Evolutionary conservation across 2,329 filamentous ascomycete species (phyloP).

Genomic region (Metarhizium robertsii): DNA sequence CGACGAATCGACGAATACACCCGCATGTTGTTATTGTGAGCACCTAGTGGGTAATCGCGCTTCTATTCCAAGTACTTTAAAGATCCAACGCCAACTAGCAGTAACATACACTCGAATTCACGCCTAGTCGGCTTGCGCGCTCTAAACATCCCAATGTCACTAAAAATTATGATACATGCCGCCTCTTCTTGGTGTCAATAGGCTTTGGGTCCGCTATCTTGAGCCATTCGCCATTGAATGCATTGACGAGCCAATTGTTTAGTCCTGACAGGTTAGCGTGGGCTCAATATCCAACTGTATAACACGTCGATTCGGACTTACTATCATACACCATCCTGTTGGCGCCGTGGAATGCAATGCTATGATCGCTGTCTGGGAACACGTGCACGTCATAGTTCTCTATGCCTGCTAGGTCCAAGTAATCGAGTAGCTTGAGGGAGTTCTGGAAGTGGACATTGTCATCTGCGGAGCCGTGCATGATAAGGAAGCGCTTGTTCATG

Average conservation of each 20-base stretch:
- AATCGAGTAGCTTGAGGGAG: slow-evolving; percentile 77
- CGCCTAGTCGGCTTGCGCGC: too few relatives aligned
- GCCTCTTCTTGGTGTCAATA: slow-evolving; percentile 16
- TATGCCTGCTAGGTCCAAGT: slow-evolving; percentile 68
- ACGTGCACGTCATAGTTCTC: slow-evolving; percentile 96
- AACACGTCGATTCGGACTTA: slow-evolving; percentile 34
- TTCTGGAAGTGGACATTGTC: slow-evolving; percentile 99
- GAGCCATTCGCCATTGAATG: slow-evolving; percentile 95
- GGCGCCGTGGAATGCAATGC: slow-evolving; percentile 90
- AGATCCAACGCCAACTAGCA: too few relatives aligned
- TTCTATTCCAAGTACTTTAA: too few relatives aligned
- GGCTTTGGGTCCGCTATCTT: slow-evolving; percentile 44
- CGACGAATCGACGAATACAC: too few relatives aligned
- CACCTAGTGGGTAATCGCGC: too few relatives aligned
- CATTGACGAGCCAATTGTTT: slow-evolving; percentile 87
- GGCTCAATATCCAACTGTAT: background rate
- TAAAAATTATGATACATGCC: background rate
- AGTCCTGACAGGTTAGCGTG: slow-evolving; percentile 45
- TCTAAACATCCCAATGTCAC: background rate
- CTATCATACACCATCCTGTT: slow-evolving; percentile 88
- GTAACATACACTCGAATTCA: background rate
- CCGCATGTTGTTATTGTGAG: too few relatives aligned
- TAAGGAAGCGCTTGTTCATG: slow-evolving; percentile 73
- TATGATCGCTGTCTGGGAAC: slow-evolving; percentile 92
- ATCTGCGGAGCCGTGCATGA: slow-evolving; percentile 95